A percentile compares a stretch with the other conserved stretches of the same genome.
Conservation (phyloP, 2,329 filamentous ascomycete genomes). For the Kalaharituber pfeilii region DNA sequence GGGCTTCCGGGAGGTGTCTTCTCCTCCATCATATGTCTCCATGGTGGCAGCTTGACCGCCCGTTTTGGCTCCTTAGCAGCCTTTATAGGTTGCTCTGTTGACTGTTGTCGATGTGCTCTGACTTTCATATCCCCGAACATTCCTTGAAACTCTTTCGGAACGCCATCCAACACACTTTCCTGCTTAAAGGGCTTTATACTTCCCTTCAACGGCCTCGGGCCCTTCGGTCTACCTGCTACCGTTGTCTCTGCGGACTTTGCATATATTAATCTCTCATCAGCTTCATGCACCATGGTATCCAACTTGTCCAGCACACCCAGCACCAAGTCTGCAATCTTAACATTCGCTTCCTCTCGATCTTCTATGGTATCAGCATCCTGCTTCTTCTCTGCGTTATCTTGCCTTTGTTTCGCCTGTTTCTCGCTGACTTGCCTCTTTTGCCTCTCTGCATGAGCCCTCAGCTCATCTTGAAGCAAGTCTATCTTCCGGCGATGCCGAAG, state of each 20-base stretch:
- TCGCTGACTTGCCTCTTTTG: neutral
- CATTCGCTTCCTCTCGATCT: neutral
- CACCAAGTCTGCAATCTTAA: neutral
- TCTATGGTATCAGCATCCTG: neutral
- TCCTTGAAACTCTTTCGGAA: neutral
- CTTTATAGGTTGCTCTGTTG: neutral
- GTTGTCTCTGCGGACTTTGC: no score
- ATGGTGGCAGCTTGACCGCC: neutral
- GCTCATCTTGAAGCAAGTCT: neutral
- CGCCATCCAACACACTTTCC: neutral
- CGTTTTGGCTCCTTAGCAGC: neutral
- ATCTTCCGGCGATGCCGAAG: neutral
- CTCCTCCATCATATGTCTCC: neutral
- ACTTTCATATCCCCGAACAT: neutral
- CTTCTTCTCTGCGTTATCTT: neutral
- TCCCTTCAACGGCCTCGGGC: neutral
- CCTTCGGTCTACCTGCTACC: no score
- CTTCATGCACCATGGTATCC: neutral
- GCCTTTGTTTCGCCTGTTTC: neutral
- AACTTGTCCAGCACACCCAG: neutral
- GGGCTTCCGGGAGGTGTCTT: neutral
- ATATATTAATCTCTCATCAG: neutral
- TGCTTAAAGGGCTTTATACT: neutral
- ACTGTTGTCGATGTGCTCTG: neutral
- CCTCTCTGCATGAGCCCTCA: neutral